Evolutionary conservation across 1,139 yeast genomes (phyloP), one percentile per base, ranked within the genome.

Genomic region (Zhuliangozyma blackwelliae): DNA sequence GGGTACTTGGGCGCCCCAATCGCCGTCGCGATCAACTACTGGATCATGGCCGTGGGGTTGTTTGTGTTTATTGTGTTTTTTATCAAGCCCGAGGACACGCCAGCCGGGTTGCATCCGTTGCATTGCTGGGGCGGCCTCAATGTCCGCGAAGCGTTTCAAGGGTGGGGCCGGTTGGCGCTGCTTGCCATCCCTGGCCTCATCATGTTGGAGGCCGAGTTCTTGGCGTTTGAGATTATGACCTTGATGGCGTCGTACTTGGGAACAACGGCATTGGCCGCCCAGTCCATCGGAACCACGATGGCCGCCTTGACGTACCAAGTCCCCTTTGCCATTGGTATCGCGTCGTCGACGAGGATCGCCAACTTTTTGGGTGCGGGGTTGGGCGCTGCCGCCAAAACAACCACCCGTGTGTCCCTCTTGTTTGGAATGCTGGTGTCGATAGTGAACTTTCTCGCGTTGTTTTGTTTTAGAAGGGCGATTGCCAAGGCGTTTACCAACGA

Each of bases 261-360:
- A 4, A 76, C 82, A 0, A 54, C 64, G 26, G 65, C 71, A 7
- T 63, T 77, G 44, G 82, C 82, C 7, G 78, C 82, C 1, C 82
- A 77, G 51, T 72, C 79, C 2, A 72, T 76, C 30, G 75, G 79
- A 32, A 63, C 79, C 10, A 75, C 81, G 1, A 68, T 75, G 66
- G 80, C 79, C 1, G 65, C 78, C 3, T 56, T 57, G 42, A 75
- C 74, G 7, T 71, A 70, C 45, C 76, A 70, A 46, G 68, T 77
- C 22, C 82, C 82, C 25, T 77, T 76, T 52, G 82, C 80, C 7
- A 72, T 77, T 36, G 78, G 81, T 4, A 77, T 77, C 49, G 82
- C 82, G 3, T 68, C 78, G 4, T 73, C 79, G 3, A 75, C 82
- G 3, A 63, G 82, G 49, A 73, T 77, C 42, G 82, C 82, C 23